phyloP scores from a whole-genome alignment of 2,329 filamentous ascomycete genomes.

The Aureobasidium sp. region DNA sequence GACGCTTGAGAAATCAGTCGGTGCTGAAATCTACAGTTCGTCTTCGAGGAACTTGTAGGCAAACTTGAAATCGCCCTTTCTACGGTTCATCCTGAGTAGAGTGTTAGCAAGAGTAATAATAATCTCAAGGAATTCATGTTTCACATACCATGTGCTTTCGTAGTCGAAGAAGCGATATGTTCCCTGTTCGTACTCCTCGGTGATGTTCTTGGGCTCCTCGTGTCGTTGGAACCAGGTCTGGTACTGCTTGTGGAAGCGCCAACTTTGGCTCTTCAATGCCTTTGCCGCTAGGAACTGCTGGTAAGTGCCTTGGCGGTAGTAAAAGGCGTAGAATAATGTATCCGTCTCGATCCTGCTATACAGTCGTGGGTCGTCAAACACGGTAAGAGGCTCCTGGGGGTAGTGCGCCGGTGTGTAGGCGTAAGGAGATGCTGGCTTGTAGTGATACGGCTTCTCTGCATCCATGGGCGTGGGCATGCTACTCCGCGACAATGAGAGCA shows the following conservation, averaged over 20 bases:
- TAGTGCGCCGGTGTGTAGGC: conserved; percentile 70
- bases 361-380: conserved; percentile 83
- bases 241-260: conserved; percentile 99
- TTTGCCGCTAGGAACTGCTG: conserved; percentile 94
- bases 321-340: conserved; percentile 97
- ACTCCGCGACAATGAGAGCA: conserved; percentile 67
- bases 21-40: conserved; percentile 51
- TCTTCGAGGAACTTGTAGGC: conserved; percentile 97
- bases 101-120: background rate
- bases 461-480: conserved; percentile 69
- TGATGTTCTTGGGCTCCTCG: conserved; percentile 97
- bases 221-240: conserved; percentile 99
- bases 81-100: conserved; percentile 79
- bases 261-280: conserved; percentile 95
- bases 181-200: conserved; percentile 96
- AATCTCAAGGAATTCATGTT: no score
- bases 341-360: conserved; percentile 90
- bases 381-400: conserved; percentile 81
- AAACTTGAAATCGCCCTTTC: conserved; percentile 97
- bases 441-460: conserved; percentile 72
- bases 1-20: background rate
- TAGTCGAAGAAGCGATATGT: conserved; percentile 99
- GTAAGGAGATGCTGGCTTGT: conserved; percentile 74
- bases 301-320: conserved; percentile 93
- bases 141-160: conserved; percentile 87